Evolutionary conservation across 805 yeast species (phyloP).

Genomic region (Candida berthetii): DNA sequence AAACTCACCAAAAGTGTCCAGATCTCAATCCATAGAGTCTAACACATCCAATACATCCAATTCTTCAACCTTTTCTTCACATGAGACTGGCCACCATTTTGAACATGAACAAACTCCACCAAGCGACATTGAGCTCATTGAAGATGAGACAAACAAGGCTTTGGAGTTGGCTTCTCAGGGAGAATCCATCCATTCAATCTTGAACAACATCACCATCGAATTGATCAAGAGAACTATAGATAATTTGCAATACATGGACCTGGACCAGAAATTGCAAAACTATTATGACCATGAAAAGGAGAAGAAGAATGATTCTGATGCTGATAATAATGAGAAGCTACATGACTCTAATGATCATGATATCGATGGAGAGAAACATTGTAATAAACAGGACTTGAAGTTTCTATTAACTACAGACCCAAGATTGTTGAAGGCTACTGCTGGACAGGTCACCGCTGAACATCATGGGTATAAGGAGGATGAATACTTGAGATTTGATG

Average conservation of each 20-base stretch:
- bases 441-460: too few species aligned
- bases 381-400: neutral
- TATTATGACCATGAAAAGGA: neutral
- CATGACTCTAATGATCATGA: neutral
- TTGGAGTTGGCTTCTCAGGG: conserved; percentile 16
- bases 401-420: too few species aligned
- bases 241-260: conserved; percentile 12
- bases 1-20: too few species aligned
- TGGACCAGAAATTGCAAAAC: conserved; percentile 7
- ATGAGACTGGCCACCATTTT: too few species aligned
- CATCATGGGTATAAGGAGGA: too few species aligned
- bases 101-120: too few species aligned
- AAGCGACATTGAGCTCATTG: too few species aligned
- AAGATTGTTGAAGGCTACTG: neutral
- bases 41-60: too few species aligned
- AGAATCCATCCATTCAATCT: conserved; percentile 14
- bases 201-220: conserved; percentile 14
- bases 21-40: too few species aligned
- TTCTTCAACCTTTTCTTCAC: too few species aligned
- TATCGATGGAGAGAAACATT: neutral
- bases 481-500: too few species aligned
- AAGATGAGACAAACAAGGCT: conserved; percentile 10
- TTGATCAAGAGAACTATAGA: conserved; percentile 15
- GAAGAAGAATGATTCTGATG: neutral
- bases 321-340: neutral